Evolutionary conservation across 192 early-diverging fungal genomes (phyloP).

Genomic region (Backusella macrospora): DNA sequence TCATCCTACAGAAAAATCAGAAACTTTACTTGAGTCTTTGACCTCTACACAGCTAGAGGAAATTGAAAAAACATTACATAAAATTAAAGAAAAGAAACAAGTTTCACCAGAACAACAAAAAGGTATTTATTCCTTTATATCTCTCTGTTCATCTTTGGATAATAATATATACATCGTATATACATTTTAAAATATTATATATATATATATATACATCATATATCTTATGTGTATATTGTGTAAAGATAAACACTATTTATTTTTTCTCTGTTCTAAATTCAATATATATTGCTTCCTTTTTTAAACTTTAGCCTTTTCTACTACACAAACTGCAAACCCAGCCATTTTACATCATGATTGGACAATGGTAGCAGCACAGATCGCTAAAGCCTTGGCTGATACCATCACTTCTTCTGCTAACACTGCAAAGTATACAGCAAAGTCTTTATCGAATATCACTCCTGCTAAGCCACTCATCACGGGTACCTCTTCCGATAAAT

Average conservation of each 20-base stretch:
- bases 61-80: constrained; percentile 31
- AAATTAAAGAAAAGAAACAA: constrained; percentile 31
- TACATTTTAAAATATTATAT: background rate
- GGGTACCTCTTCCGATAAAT: background rate
- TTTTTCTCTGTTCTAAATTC: constrained; percentile 2
- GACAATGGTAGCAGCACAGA: constrained; percentile 20
- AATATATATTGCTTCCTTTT: background rate
- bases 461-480: constrained; percentile 17
- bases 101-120: constrained; percentile 14
- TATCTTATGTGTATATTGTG: too few species aligned
- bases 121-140: constrained; percentile 7
- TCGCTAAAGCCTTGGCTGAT: constrained; percentile 19
- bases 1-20: constrained; percentile 28
- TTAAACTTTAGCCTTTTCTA: background rate
- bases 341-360: constrained; percentile 20
- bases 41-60: constrained; percentile 22
- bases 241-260: background rate
- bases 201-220: background rate
- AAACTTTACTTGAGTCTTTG: constrained; percentile 25
- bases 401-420: background rate
- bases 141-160: background rate
- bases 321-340: constrained; percentile 1
- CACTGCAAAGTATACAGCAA: background rate
- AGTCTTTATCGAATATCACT: background rate
- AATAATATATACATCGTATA: background rate